phyloP scores from a whole-genome alignment of 106 monocot species.

The Allium sativum region DNA sequence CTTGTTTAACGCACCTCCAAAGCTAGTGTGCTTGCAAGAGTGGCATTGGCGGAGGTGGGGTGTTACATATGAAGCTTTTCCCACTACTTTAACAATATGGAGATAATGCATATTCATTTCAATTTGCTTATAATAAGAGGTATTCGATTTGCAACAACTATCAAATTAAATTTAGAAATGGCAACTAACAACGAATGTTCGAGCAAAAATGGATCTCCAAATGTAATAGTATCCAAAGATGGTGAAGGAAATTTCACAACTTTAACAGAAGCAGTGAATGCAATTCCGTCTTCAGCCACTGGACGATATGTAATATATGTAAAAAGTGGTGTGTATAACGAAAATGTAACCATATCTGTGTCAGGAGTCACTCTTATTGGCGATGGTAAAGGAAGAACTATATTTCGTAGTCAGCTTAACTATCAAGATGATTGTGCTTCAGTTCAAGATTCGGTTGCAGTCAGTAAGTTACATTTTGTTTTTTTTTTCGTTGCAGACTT shows the following conservation, averaged over 20 bases:
- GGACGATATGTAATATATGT: slow-evolving; percentile 1
- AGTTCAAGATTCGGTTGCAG: slow-evolving; percentile 4
- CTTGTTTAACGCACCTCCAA: too few relatives aligned
- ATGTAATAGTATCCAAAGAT: slow-evolving; percentile 2
- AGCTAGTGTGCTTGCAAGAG: too few relatives aligned
- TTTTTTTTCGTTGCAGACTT: too few relatives aligned
- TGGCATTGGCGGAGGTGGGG: too few relatives aligned
- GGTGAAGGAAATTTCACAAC: not conserved
- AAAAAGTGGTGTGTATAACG: not conserved
- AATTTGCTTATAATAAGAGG: too few relatives aligned
- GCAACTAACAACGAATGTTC: slow-evolving; percentile 3
- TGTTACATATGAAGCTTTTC: too few relatives aligned
- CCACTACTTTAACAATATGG: too few relatives aligned
- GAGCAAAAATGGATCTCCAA: not conserved
- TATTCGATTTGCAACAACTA: too few relatives aligned
- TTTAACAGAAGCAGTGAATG: not conserved
- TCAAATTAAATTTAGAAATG: not conserved
- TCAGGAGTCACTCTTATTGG: slow-evolving; percentile 6
- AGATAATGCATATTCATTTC: too few relatives aligned
- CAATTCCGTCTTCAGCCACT: not conserved
- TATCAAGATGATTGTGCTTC: not conserved
- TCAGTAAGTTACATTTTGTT: not conserved
- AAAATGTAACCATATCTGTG: not conserved
- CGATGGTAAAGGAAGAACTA: slow-evolving; percentile 3
- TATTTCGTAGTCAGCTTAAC: not conserved